Conservation (phyloP, 352 stramenopile genomes). For the Phytophthora rubi region DNA sequence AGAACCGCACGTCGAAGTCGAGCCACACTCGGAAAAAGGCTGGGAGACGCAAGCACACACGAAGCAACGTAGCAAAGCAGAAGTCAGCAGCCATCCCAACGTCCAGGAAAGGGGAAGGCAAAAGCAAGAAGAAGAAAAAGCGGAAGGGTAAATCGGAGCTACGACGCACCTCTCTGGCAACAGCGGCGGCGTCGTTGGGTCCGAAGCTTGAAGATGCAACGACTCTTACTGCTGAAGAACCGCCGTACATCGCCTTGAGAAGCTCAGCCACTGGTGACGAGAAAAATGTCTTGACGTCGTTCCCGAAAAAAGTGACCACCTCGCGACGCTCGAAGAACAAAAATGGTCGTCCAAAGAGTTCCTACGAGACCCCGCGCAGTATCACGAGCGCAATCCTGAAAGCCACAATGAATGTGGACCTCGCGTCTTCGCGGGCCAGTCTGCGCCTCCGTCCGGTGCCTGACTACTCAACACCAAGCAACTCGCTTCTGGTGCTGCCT, state of each 20-base stretch:
- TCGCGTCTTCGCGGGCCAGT: constrained; percentile 6
- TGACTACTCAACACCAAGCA: constrained; percentile 9
- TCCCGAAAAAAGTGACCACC: constrained; percentile 3
- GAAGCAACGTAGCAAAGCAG: constrained; percentile 17
- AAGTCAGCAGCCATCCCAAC: constrained; percentile 17
- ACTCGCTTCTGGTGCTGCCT: constrained; percentile 22
- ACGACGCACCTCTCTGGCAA: constrained; percentile 9
- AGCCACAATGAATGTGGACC: constrained; percentile 14
- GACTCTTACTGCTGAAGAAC: not conserved
- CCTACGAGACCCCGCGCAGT: constrained; percentile 20
- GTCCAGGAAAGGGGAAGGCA: constrained; percentile 30
- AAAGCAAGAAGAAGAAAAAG: constrained; percentile 37
- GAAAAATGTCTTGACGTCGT: constrained; percentile 4
- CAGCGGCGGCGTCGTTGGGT: not conserved
- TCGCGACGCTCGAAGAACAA: constrained; percentile 9
- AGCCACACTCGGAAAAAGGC: constrained; percentile 25
- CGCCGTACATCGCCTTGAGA: not conserved
- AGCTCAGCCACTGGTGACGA: not conserved
- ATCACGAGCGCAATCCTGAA: constrained; percentile 27
- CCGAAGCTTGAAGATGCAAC: constrained; percentile 15
- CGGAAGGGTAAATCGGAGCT: constrained; percentile 23
- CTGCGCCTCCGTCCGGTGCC: constrained; percentile 11
- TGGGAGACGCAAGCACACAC: constrained; percentile 20
- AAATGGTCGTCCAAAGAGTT: constrained; percentile 13
- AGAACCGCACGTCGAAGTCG: constrained; percentile 10